Evolutionary conservation across 2,329 filamentous ascomycete genomes (phyloP).

Genomic region (Calonectria ilicicola): DNA sequence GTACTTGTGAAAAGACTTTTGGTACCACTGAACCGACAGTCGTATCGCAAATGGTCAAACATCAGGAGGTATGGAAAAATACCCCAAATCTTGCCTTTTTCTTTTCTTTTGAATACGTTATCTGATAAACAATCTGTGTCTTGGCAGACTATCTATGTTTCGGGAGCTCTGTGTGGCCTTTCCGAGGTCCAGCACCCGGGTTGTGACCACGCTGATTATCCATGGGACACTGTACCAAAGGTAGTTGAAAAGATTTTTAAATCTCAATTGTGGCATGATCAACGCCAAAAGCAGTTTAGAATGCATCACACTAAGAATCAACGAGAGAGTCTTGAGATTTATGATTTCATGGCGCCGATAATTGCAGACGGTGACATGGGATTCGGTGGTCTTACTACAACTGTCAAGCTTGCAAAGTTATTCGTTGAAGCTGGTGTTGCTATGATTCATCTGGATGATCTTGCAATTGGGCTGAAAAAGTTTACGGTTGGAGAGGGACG

Average conservation of each 20-base stretch:
- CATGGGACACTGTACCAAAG: conserved; percentile 55
- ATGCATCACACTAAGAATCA: conserved; percentile 42
- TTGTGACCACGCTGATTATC: conserved; percentile 55
- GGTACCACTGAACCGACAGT: conserved; percentile 51
- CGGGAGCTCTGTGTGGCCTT: conserved; percentile 53
- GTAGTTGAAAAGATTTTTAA: conserved; percentile 54
- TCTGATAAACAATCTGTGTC: neutral
- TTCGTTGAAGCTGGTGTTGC: conserved; percentile 56
- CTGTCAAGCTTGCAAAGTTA: conserved; percentile 52
- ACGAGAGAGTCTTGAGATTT: conserved; percentile 9
- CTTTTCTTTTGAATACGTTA: neutral
- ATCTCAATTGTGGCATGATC: conserved; percentile 54
- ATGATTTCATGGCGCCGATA: conserved; percentile 42
- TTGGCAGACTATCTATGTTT: conserved; percentile 51
- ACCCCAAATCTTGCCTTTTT: neutral
- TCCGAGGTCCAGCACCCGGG: conserved; percentile 51
- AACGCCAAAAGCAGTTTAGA: conserved; percentile 53
- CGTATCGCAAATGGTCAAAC: conserved; percentile 47
- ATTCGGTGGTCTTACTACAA: conserved; percentile 53
- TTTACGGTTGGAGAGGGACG: conserved; percentile 55
- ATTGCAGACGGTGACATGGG: conserved; percentile 58
- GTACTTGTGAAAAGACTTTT: conserved; percentile 51
- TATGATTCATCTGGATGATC: conserved; percentile 56
- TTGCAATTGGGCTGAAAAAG: conserved; percentile 57
- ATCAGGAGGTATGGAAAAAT: conserved; percentile 7